Evolutionary conservation across 2,329 filamentous ascomycete genomes (phyloP), one percentile per base, ranked within the genome.

Genomic region (Clarireedia sp.): DNA sequence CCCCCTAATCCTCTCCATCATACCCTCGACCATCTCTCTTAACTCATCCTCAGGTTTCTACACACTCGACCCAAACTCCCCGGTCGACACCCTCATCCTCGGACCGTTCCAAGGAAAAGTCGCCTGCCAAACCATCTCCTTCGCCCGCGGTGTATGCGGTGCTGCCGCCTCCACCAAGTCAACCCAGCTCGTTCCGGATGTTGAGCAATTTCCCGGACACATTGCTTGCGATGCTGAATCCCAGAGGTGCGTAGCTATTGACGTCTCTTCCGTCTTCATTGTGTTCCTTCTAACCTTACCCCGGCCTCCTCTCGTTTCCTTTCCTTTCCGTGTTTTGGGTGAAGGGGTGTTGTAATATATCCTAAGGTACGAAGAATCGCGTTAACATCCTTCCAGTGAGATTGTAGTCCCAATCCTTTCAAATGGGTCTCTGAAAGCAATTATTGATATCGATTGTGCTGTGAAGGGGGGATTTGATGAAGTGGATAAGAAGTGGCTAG

Each of bases 61-160:
- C 73, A 81, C 85, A 14, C 71, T 85, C 44, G 82, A 89, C 67
- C 73, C 75, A 3, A 48, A 44, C 1, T 37, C 37, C 2, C 29
- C 53, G 21, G 63, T 63, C 3, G 78, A 65, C 3, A 81, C 82
- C 64, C 78, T 92, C 46, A 86, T 91, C 61, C 80, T 92, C 1
- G 88, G 86, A 0, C 88, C 88, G 0, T 92, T 92, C 70, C 85
- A 90, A 62, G 88, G 88, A 60, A 87, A 90, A 66, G 81, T 85
- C 2, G 89, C 89, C 8, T 94, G 89, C 67, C 88, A 94, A 69
- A 85, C 78, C 16, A 92, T 94, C 64, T 72, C 75, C 5, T 87
- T 90, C 59, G 82, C 84, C 8, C 78, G 79, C 43, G 89, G 89
- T 29, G 89, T 94, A 5, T 92, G 89, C 68, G 89, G 89, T 2